A percentile compares a stretch with the other conserved stretches of the same genome.
Evolutionary conservation across 2,329 filamentous ascomycete genomes (phyloP).

Genomic region (Dactylellina sp.): DNA sequence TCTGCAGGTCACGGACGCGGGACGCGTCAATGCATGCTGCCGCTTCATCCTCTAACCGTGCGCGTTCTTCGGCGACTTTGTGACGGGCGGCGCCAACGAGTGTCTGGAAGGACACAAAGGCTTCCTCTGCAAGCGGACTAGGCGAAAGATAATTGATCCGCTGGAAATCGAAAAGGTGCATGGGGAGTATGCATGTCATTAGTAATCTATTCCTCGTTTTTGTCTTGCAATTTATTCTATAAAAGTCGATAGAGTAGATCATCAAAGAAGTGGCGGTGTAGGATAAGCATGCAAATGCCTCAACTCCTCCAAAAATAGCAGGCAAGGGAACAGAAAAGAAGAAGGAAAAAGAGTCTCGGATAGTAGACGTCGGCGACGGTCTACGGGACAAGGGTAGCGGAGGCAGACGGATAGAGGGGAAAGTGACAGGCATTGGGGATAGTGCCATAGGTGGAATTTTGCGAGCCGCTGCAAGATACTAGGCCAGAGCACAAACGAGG

Average conservation of each 20-base stretch:
- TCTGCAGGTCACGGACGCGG: conserved; percentile 81
- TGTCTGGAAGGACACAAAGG: conserved; percentile 74
- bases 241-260: conserved; percentile 3
- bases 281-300: conserved; percentile 18
- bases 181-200: conserved; percentile 43
- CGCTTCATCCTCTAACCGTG: conserved; percentile 83
- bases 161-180: conserved; percentile 57
- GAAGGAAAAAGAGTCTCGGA: conserved; percentile 13
- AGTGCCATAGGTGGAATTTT: conserved; percentile 31
- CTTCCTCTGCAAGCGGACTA: conserved; percentile 69
- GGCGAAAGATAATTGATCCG: conserved; percentile 62
- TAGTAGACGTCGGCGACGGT: conserved; percentile 19
- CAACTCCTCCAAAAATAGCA: background rate
- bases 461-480: conserved; percentile 7
- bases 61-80: conserved; percentile 77
- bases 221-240: conserved; percentile 3
- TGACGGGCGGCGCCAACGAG: conserved; percentile 82
- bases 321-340: background rate
- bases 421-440: conserved; percentile 62
- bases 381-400: conserved; percentile 20
- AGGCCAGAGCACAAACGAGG: conserved; percentile 49
- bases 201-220: conserved; percentile 18
- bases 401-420: conserved; percentile 12
- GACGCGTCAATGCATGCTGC: conserved; percentile 85
- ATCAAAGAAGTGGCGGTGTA: background rate